Evolutionary conservation across 2,329 filamentous ascomycete genomes (phyloP).

Genomic region (Aaosphaeria arxii): DNA sequence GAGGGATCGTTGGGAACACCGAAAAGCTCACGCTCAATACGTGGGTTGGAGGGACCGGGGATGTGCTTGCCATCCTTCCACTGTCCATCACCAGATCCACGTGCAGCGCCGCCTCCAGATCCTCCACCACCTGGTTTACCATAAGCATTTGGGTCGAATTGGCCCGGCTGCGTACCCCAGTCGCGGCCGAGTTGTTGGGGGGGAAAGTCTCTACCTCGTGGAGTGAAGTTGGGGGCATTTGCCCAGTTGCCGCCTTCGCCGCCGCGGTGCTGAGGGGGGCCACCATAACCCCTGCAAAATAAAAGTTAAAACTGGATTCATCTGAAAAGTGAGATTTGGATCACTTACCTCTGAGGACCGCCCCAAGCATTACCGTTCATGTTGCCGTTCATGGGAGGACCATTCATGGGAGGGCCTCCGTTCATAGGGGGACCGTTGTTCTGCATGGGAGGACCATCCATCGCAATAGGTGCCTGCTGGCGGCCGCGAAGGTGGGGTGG

Average conservation of each 20-base stretch:
- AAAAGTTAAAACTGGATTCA: not conserved
- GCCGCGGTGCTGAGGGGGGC: conserved; percentile 27
- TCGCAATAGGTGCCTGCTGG: conserved; percentile 4
- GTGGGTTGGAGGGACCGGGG: conserved; percentile 81
- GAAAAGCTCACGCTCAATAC: conserved; percentile 93
- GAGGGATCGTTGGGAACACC: conserved; percentile 85
- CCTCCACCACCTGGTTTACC: conserved; percentile 46
- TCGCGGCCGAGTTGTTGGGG: conserved; percentile 29
- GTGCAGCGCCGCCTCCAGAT: conserved; percentile 55
- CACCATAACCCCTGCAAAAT: conserved; percentile 27
- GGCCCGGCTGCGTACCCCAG: conserved; percentile 41
- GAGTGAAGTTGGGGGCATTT: conserved; percentile 57
- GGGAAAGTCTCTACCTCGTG: conserved; percentile 39
- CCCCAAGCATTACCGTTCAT: conserved; percentile 54
- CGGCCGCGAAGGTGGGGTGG: conserved; percentile 72
- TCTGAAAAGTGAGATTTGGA: not conserved
- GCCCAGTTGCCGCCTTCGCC: conserved; percentile 51
- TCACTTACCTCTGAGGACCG: conserved; percentile 4
- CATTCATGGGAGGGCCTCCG: conserved; percentile 50
- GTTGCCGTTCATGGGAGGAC: conserved; percentile 55
- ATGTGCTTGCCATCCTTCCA: conserved; percentile 98
- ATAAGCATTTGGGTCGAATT: conserved; percentile 64
- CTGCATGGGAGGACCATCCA: conserved; percentile 25
- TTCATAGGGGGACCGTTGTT: conserved; percentile 46
- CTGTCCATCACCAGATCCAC: conserved; percentile 89